A percentile compares a stretch with the other conserved stretches of the same genome.
phyloP scores from a whole-genome alignment of 192 early-diverging fungal genomes.

The Fimicolochytrium jonesii region DNA sequence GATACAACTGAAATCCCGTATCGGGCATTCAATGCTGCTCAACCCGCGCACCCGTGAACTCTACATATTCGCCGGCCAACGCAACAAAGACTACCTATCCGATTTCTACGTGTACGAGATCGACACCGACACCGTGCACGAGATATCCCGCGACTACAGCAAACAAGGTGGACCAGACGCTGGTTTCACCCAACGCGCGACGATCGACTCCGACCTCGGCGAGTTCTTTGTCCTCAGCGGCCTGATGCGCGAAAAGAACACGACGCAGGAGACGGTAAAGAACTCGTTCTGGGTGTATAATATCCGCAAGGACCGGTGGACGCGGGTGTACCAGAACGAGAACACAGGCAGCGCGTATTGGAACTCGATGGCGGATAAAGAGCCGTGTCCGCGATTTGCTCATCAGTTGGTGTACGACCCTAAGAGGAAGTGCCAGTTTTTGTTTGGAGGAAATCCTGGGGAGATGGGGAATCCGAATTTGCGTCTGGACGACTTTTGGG shows the following conservation, averaged over 20 bases:
- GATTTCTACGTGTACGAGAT: constrained; percentile 85
- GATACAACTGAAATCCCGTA: constrained; percentile 73
- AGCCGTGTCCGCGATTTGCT: constrained; percentile 84
- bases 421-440: constrained; percentile 63
- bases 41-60: constrained; percentile 67
- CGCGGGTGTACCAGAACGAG: constrained; percentile 68
- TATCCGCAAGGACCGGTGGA: constrained; percentile 55
- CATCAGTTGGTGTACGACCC: constrained; percentile 88
- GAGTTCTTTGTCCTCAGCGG: constrained; percentile 87
- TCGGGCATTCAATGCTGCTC: constrained; percentile 88
- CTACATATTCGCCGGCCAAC: constrained; percentile 87
- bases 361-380: constrained; percentile 44
- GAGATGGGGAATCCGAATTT: constrained; percentile 55
- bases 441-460: constrained; percentile 95
- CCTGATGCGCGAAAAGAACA: constrained; percentile 57
- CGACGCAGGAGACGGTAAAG: constrained; percentile 54
- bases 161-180: constrained; percentile 73
- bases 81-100: constrained; percentile 70
- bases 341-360: constrained; percentile 49
- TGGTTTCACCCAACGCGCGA: constrained; percentile 79
- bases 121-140: constrained; percentile 70
- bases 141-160: constrained; percentile 70
- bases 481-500: constrained; percentile 82
- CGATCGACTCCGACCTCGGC: constrained; percentile 68
- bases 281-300: constrained; percentile 78